Conservation (phyloP, 805 yeast genomes). For the Ogataea trehaloabstinens region DNA sequence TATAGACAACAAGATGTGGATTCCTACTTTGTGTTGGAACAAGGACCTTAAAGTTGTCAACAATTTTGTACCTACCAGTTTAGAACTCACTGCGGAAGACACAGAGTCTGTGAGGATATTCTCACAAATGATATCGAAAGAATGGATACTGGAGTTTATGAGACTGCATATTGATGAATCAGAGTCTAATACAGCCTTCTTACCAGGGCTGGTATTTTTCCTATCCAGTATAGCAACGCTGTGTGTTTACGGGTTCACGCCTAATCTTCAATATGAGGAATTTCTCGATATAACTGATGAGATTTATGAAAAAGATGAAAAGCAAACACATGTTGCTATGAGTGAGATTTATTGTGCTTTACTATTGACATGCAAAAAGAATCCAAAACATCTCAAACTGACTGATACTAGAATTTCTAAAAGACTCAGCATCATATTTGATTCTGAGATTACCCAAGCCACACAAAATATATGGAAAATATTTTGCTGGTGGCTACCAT, state of each 20-base stretch:
- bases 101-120: slow-evolving; percentile 37
- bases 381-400: slow-evolving; percentile 26
- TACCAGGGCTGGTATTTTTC: slow-evolving; percentile 61
- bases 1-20: slow-evolving; percentile 53
- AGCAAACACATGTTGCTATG: slow-evolving; percentile 69
- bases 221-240: slow-evolving; percentile 50
- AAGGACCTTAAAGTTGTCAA: slow-evolving; percentile 46
- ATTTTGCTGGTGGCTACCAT: slow-evolving; percentile 70
- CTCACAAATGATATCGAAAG: slow-evolving; percentile 46
- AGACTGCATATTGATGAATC: slow-evolving; percentile 60
- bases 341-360: slow-evolving; percentile 72
- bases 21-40: slow-evolving; percentile 81
- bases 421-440: slow-evolving; percentile 47
- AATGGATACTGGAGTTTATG: slow-evolving; percentile 57
- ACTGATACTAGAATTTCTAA: slow-evolving; percentile 47
- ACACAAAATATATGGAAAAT: slow-evolving; percentile 72
- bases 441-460: slow-evolving; percentile 68
- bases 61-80: slow-evolving; percentile 23
- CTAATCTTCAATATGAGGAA: slow-evolving; percentile 47
- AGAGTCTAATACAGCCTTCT: slow-evolving; percentile 65
- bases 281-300: slow-evolving; percentile 48
- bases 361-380: slow-evolving; percentile 45
- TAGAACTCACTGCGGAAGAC: slow-evolving; percentile 44
- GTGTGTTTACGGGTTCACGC: slow-evolving; percentile 41
- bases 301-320: slow-evolving; percentile 63